Evolutionary conservation across 1,284 basidiomycete species (phyloP).

Genomic region (Austroboletus novae-zelandiae): DNA sequence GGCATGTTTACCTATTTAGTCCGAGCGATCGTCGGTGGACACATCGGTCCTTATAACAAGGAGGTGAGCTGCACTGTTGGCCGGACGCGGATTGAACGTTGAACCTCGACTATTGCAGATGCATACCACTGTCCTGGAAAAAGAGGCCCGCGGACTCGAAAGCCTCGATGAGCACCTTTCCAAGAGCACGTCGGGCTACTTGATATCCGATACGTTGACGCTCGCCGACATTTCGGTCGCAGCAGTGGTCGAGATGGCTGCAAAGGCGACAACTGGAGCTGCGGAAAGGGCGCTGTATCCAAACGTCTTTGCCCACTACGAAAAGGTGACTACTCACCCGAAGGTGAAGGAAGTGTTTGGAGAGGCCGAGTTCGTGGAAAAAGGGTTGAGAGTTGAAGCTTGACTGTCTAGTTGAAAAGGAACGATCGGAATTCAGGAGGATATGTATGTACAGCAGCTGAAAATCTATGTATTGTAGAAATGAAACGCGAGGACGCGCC

Average conservation of each 20-base stretch:
- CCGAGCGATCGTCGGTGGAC: conserved; percentile 16
- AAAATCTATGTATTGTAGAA: too few species aligned
- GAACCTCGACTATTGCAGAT: conserved; percentile 20
- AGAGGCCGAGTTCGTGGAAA: conserved; percentile 27
- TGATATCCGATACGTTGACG: conserved; percentile 59
- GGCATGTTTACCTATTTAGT: conserved; percentile 18
- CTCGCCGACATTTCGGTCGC: conserved; percentile 58
- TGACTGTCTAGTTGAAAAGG: neutral
- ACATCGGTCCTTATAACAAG: conserved; percentile 28
- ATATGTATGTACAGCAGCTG: neutral
- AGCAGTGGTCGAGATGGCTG: conserved; percentile 36
- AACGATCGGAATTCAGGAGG: neutral
- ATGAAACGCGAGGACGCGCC: too few species aligned
- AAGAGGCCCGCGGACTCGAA: conserved; percentile 31
- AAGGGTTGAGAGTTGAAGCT: conserved; percentile 1
- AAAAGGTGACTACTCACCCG: conserved; percentile 49
- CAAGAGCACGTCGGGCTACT: conserved; percentile 44
- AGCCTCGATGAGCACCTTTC: conserved; percentile 51
- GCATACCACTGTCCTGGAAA: conserved; percentile 20
- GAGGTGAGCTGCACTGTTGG: conserved; percentile 14
- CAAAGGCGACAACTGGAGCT: conserved; percentile 39
- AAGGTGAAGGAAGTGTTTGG: conserved; percentile 43
- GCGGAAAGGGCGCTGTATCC: conserved; percentile 44
- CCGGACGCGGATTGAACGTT: neutral
- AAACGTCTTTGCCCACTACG: conserved; percentile 51